Base-by-base conservation (phyloP, 2,329 filamentous ascomycete genomes). In the Aspergillus eucalypticola region DNA sequence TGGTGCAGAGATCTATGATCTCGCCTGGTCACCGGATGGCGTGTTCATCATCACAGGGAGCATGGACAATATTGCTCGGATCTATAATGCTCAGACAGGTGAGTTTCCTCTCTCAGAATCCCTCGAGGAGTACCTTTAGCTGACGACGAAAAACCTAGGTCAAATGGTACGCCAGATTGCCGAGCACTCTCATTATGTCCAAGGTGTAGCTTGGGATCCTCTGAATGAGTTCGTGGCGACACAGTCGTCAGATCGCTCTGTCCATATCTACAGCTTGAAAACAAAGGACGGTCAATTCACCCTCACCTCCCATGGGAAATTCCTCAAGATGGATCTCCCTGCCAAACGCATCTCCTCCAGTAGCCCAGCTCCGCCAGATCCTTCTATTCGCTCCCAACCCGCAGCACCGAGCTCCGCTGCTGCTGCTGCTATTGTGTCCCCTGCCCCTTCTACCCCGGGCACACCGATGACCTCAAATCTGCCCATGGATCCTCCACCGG, bases 21-120 rank as follows among this genome's bases (percentile, higher is more conserved):
- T 99, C 59, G 95, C 95, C 54, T 99, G 95, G 96, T 98, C 95
- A 52, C 96, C 96, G n/a, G 95, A 99, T 76, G 92, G 91, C 41
- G 82, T 88, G 41, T 95, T 96, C 79, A 96, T 99, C 81, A 97
- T 99, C 69, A 97, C 96, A 23, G 95, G 95, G 41, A 98, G 95
- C 79, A 98, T 99, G 93, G 95, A 99, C 80, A 99, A 99, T 75
- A 89, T 98, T 74, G 93, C 95, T 60, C 87, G 94, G 61, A 98
- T 99, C 69, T 98, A 97, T 82, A 97, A 96, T 77, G 91, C 93
- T 59, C 89, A 90, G 65, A 95, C 90, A 70, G 94, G 91, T 93
- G 81, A 65, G 84, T 8, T n/a, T 38, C 10, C 2, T 39, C 29
- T 23, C 50, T n/a, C 17, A 15, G 1, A 17, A 13, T 27, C 13